phyloP scores from a whole-genome alignment of 768 basidiomycete genomes.

The Psilocybe subaeruginosa region DNA sequence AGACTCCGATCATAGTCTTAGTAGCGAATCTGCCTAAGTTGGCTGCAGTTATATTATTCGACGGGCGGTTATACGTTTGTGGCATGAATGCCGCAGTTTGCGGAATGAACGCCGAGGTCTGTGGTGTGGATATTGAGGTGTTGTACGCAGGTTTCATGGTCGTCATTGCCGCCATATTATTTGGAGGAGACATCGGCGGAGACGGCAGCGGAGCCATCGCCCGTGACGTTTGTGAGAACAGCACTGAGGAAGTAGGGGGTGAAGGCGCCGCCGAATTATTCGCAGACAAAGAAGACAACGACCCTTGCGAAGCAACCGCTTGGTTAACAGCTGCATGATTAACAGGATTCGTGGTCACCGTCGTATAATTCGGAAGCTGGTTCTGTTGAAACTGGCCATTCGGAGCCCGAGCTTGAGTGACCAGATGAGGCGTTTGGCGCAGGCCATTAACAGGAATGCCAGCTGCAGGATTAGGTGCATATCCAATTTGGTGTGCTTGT shows the following conservation, averaged over 20 bases:
- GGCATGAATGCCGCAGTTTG: background rate
- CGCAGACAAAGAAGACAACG: constrained; percentile 13
- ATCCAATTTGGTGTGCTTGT: background rate
- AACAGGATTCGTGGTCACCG: background rate
- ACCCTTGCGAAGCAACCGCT: constrained; percentile 3
- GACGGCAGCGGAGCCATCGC: constrained; percentile 8
- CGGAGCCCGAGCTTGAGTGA: constrained; percentile 24
- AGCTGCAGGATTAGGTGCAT: background rate
- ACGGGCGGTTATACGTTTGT: background rate
- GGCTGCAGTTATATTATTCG: background rate
- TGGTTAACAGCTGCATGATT: background rate
- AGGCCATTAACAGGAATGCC: constrained; percentile 2
- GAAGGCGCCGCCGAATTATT: constrained; percentile 11
- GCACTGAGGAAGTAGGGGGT: constrained; percentile 19
- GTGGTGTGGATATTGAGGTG: background rate
- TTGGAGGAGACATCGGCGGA: constrained; percentile 9
- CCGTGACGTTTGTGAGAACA: constrained; percentile 17
- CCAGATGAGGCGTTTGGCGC: constrained; percentile 18
- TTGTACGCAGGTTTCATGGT: constrained; percentile 17
- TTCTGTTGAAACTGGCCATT: background rate
- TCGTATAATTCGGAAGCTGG: background rate
- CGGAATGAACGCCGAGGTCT: background rate
- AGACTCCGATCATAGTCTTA: constrained; percentile 15
- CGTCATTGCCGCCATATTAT: constrained; percentile 14
- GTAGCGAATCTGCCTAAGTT: background rate